These are phyloP conservation scores for Claviceps monticola DNA, from an alignment of 2,329 filamentous ascomycete genomes.

Conservation along the genomic window DNA sequence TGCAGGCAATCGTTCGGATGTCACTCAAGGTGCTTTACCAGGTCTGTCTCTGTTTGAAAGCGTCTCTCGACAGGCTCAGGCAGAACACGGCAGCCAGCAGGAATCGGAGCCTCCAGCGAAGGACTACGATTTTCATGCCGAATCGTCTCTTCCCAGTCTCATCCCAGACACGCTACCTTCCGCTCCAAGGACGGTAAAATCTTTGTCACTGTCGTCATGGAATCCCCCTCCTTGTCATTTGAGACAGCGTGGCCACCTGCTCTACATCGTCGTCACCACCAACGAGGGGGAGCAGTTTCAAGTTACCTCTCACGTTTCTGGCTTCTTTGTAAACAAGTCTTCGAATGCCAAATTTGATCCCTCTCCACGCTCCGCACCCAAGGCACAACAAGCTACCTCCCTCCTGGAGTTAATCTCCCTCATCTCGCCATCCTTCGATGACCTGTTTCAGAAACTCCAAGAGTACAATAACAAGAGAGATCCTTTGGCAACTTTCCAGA, in stretches of 20 bases:
- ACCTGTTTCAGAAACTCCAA: constrained; percentile 64
- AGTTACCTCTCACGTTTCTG: constrained; percentile 83
- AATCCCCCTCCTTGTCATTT: constrained; percentile 90
- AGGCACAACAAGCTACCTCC: constrained; percentile 70
- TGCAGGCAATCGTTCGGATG: constrained; percentile 75
- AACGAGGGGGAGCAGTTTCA: constrained; percentile 92
- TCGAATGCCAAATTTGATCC: constrained; percentile 94
- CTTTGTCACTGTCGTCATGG: constrained; percentile 80
- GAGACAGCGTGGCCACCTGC: constrained; percentile 78
- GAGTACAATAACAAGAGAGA: constrained; percentile 77
- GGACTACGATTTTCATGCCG: constrained; percentile 64
- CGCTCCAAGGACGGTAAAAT: constrained; percentile 81
- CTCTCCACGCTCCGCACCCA: constrained; percentile 62
- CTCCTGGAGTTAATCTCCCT: constrained; percentile 65
- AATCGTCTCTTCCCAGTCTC: constrained; percentile 54
- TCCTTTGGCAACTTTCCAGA: constrained; percentile 82
- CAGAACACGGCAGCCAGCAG: constrained; percentile 11
- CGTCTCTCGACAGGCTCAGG: constrained; percentile 42
- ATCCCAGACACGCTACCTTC: constrained; percentile 53
- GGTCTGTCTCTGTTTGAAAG: constrained; percentile 80
- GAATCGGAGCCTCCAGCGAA: constrained; percentile 31
- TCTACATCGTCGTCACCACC: constrained; percentile 80
- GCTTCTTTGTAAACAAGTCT: constrained; percentile 95
- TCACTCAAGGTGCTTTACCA: constrained; percentile 70
- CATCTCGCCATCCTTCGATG: constrained; percentile 71